Conservation (phyloP, 768 basidiomycete genomes). For the Naematelia encephala region DNA sequence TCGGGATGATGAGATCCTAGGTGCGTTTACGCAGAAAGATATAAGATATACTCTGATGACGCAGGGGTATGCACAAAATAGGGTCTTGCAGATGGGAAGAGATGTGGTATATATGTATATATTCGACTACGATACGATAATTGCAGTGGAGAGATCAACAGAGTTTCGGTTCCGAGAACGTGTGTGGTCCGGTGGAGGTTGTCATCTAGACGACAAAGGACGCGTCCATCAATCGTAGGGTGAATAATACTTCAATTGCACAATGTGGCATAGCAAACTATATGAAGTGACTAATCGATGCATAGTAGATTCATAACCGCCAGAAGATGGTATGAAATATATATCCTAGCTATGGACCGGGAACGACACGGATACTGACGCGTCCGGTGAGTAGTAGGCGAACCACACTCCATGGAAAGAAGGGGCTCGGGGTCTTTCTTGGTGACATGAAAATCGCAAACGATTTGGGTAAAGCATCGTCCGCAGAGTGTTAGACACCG, state of each 20-base stretch:
- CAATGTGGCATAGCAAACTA: no score
- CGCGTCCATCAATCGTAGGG: no score
- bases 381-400: conserved; percentile 51
- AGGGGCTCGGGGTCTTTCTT: conserved; percentile 57
- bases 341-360: conserved; percentile 45
- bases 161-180: not conserved
- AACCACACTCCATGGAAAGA: conserved; percentile 37
- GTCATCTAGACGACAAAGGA: not conserved
- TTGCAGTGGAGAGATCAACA: not conserved
- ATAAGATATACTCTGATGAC: no score
- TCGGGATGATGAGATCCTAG: no score
- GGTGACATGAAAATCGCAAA: conserved; percentile 97
- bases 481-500: conserved; percentile 94
- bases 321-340: not conserved
- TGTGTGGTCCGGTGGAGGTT: not conserved
- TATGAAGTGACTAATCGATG: not conserved
- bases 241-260: no score
- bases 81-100: no score
- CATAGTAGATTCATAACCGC: no score
- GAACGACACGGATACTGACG: conserved; percentile 19
- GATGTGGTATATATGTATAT: no score
- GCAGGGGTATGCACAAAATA: no score
- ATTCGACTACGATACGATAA: not conserved
- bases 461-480: conserved; percentile 60
- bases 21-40: no score